Percentiles rank a stretch among this genome's conserved stretches.
These are phyloP conservation scores for Chaetomium sp. DNA, from an alignment of 2,329 filamentous ascomycete genomes.

Conservation along the genomic window DNA sequence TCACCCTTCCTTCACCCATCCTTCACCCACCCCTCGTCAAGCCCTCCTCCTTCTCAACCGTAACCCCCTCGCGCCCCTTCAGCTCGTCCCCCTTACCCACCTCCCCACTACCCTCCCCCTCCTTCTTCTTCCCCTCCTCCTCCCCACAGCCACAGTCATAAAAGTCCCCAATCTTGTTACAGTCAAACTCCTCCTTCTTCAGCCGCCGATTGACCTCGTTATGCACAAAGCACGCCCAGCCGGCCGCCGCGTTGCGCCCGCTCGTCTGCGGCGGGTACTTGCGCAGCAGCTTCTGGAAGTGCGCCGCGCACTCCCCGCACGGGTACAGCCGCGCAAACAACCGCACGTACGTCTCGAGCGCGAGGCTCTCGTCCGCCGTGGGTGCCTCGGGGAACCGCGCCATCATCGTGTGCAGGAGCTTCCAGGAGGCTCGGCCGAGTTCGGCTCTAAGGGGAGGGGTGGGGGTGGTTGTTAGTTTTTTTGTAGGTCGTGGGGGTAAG, in stretches of 20 bases:
- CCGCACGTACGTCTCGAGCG: slow-evolving; percentile 65
- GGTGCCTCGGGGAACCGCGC: slow-evolving; percentile 69
- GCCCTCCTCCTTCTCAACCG: slow-evolving; percentile 35
- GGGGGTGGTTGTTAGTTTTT: slow-evolving; percentile 21
- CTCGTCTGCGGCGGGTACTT: slow-evolving; percentile 68
- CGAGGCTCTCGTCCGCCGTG: slow-evolving; percentile 61
- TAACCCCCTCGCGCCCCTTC: slow-evolving; percentile 26
- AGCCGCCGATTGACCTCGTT: slow-evolving; percentile 68
- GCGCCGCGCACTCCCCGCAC: slow-evolving; percentile 68
- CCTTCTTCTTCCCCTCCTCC: slow-evolving; percentile 55
- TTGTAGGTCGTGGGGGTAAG: neutral
- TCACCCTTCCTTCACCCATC: slow-evolving; percentile 16
- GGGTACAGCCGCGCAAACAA: slow-evolving; percentile 70
- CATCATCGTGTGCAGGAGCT: slow-evolving; percentile 71
- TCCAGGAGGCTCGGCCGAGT: slow-evolving; percentile 69
- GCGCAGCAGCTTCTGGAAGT: slow-evolving; percentile 64
- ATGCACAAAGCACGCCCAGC: slow-evolving; percentile 69
- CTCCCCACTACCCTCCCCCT: slow-evolving; percentile 29
- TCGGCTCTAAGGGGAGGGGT: slow-evolving; percentile 52
- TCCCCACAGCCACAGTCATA: slow-evolving; percentile 73
- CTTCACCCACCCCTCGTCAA: slow-evolving; percentile 32
- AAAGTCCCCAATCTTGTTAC: slow-evolving; percentile 67
- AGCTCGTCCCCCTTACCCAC: slow-evolving; percentile 6
- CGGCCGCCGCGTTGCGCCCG: slow-evolving; percentile 63
- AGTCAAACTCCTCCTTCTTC: slow-evolving; percentile 65